phyloP scores from a whole-genome alignment of 2,329 filamentous ascomycete genomes.

The Venturiaceae sp. region DNA sequence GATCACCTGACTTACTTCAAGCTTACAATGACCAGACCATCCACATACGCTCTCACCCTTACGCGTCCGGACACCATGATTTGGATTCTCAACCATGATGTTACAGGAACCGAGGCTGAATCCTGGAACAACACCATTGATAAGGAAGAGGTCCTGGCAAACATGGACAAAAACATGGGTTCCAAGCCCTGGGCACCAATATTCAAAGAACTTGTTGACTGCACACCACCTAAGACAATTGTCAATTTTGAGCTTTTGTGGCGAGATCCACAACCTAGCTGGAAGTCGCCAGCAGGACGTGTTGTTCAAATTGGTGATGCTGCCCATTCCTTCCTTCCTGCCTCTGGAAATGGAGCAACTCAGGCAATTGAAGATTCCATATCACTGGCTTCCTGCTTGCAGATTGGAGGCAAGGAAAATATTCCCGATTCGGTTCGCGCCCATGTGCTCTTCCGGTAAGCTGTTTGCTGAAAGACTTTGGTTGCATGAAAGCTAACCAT shows the following conservation, averaged over 20 bases:
- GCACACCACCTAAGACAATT: conserved; percentile 35
- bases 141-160: conserved; percentile 32
- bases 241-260: conserved; percentile 40
- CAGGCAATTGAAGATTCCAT: conserved; percentile 39
- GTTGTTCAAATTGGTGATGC: conserved; percentile 36
- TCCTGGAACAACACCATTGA: conserved; percentile 38
- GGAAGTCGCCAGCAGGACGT: conserved; percentile 31
- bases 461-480: not conserved
- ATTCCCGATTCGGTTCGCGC: conserved; percentile 28
- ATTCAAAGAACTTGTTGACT: conserved; percentile 33
- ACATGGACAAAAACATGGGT: conserved; percentile 28
- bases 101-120: conserved; percentile 33
- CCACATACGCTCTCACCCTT: conserved; percentile 35
- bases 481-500: not conserved
- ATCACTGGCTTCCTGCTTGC: conserved; percentile 34
- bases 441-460: conserved; percentile 32
- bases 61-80: conserved; percentile 38
- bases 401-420: conserved; percentile 31
- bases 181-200: conserved; percentile 5
- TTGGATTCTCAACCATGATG: conserved; percentile 41
- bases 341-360: conserved; percentile 35
- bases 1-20: not conserved
- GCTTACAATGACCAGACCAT: conserved; percentile 15
- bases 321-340: conserved; percentile 35
- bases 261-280: conserved; percentile 35